A percentile compares a stretch with the other conserved stretches of the same genome.
phyloP scores from a whole-genome alignment of 805 yeast species.

The Lachancea kluyveri region DNA sequence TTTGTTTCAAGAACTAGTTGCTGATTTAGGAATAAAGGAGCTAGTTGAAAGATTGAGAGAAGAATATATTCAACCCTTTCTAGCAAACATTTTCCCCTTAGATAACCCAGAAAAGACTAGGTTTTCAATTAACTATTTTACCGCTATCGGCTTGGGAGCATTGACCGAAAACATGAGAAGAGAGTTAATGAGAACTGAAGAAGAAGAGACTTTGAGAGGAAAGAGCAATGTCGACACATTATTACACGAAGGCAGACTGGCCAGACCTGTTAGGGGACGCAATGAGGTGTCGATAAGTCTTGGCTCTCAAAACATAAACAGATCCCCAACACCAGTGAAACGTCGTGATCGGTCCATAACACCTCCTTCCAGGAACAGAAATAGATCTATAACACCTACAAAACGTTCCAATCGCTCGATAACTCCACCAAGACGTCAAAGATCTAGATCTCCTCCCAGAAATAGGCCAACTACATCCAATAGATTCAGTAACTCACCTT shows the following conservation, averaged over 20 bases:
- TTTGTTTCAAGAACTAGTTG: slow-evolving; percentile 70
- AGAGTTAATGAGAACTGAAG: slow-evolving; percentile 34
- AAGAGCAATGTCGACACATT: slow-evolving; percentile 9
- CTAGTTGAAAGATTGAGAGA: slow-evolving; percentile 48
- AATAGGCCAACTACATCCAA: slow-evolving; percentile 3
- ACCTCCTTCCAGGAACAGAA: no score
- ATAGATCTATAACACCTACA: slow-evolving; percentile 19
- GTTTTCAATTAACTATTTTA: slow-evolving; percentile 83
- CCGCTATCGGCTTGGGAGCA: slow-evolving; percentile 84
- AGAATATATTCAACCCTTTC: slow-evolving; percentile 40
- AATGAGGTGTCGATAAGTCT: no score
- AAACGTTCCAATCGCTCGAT: slow-evolving; percentile 10
- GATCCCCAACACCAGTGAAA: no score
- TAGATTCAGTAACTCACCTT: background rate
- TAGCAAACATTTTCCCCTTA: slow-evolving; percentile 61
- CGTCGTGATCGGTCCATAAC: no score
- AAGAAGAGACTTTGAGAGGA: slow-evolving; percentile 19
- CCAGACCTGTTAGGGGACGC: no score
- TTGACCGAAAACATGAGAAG: slow-evolving; percentile 80
- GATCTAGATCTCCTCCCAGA: slow-evolving; percentile 13
- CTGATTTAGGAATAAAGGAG: slow-evolving; percentile 59
- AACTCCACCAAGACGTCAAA: slow-evolving; percentile 13
- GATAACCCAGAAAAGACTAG: slow-evolving; percentile 48
- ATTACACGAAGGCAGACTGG: no score
- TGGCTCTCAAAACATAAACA: no score